A percentile compares a stretch with the other conserved stretches of the same genome.
phyloP scores from a whole-genome alignment of 2,329 filamentous ascomycete species.

The Nemania sp. region DNA sequence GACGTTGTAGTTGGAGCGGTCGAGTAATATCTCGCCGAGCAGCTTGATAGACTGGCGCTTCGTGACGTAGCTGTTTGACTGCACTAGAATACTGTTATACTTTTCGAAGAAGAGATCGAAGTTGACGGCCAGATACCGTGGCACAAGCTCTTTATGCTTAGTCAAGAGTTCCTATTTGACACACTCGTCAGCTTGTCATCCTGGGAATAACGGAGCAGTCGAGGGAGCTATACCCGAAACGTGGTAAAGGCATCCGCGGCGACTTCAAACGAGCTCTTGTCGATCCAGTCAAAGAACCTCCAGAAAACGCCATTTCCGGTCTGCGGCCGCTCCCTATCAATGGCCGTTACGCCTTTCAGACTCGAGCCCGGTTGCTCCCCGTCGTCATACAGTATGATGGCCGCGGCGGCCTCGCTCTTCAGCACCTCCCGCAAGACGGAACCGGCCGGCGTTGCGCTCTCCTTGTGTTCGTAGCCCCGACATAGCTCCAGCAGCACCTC shows the following conservation, averaged over 20 bases:
- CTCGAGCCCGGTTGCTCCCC: constrained; percentile 77
- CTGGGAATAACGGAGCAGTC: not conserved
- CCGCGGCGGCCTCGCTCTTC: constrained; percentile 91
- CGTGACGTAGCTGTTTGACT: constrained; percentile 96
- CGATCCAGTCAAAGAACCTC: constrained; percentile 97
- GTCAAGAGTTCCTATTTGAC: constrained; percentile 80
- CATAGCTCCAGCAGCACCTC: constrained; percentile 91
- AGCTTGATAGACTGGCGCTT: constrained; percentile 98
- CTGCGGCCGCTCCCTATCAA: constrained; percentile 80
- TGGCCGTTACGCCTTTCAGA: constrained; percentile 79
- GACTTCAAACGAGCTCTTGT: constrained; percentile 95
- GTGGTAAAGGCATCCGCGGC: constrained; percentile 98
- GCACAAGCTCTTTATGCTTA: constrained; percentile 91
- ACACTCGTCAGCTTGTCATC: constrained; percentile 33
- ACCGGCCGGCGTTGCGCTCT: constrained; percentile 91
- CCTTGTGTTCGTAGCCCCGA: constrained; percentile 87
- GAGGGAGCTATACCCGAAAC: constrained; percentile 75
- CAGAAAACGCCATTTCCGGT: constrained; percentile 90
- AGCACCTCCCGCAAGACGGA: constrained; percentile 87
- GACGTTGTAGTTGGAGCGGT: constrained; percentile 95
- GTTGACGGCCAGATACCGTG: constrained; percentile 87
- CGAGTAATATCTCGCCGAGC: constrained; percentile 91
- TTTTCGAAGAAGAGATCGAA: constrained; percentile 93
- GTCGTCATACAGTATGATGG: constrained; percentile 93
- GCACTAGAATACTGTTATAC: constrained; percentile 89